These are phyloP conservation scores for Blastobotrys niveus DNA, from an alignment of 1,139 yeast genomes.

Conservation along the genomic window DNA sequence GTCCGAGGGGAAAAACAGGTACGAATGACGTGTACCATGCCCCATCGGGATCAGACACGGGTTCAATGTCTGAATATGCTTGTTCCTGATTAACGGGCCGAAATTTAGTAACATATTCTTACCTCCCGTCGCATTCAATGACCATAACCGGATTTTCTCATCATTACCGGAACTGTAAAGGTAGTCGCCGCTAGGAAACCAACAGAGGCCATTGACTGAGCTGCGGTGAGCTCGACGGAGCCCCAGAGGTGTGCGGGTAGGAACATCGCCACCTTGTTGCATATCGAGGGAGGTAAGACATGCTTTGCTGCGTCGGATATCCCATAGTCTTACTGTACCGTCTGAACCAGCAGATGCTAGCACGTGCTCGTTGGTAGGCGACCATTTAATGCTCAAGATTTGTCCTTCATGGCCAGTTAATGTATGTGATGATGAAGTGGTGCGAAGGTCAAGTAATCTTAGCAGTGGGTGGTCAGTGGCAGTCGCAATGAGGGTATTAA, in stretches of 20 bases:
- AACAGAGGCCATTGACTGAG: conserved; percentile 66
- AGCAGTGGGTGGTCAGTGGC: conserved; percentile 69
- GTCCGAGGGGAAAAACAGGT: conserved; percentile 68
- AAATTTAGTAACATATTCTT: conserved; percentile 63
- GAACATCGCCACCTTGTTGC: conserved; percentile 26
- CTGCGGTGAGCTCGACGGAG: conserved; percentile 60
- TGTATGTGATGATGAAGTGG: conserved; percentile 66
- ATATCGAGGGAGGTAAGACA: conserved; percentile 60
- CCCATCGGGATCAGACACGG: conserved; percentile 37
- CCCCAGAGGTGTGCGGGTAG: conserved; percentile 25
- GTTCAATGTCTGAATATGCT: conserved; percentile 40
- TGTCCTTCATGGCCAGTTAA: conserved; percentile 60
- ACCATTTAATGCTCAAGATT: conserved; percentile 68
- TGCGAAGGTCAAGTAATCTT: conserved; percentile 63
- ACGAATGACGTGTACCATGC: conserved; percentile 41
- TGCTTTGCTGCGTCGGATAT: conserved; percentile 60
- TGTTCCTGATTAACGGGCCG: conserved; percentile 72
- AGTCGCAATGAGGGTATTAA: conserved; percentile 57
- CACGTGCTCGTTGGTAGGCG: conserved; percentile 56
- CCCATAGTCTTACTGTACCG: conserved; percentile 60
- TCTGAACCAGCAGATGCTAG: conserved; percentile 75
- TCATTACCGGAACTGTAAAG: conserved; percentile 68
- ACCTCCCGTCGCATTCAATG: conserved; percentile 43
- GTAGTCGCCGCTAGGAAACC: conserved; percentile 60
- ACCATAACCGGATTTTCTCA: conserved; percentile 74